Conservation (phyloP, 176 grass and related monocot genomes). For the Carex parvula region DNA sequence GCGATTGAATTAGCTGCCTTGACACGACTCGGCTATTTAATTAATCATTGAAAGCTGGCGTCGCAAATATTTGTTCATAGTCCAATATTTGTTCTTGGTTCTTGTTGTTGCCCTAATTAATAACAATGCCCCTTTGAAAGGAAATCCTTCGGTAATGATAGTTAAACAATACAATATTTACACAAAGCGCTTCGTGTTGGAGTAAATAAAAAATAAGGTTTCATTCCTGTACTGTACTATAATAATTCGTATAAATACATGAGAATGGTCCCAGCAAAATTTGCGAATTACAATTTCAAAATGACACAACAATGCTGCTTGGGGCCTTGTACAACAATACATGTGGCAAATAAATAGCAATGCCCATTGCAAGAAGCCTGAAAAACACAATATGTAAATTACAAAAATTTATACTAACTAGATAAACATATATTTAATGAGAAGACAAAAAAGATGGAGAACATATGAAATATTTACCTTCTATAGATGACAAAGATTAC, state of each 20-base stretch:
- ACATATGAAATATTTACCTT: neutral
- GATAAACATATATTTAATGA: neutral
- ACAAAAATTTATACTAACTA: neutral
- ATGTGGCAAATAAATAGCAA: neutral
- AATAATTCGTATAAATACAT: neutral
- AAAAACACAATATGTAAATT: neutral
- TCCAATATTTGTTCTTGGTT: neutral
- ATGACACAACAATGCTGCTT: neutral
- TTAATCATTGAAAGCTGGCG: too few relatives aligned
- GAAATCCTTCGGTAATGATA: neutral
- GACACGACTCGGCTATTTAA: too few relatives aligned
- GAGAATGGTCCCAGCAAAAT: conserved; percentile 7
- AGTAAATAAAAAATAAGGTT: neutral
- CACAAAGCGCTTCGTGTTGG: neutral
- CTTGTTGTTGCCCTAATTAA: neutral
- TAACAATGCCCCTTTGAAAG: neutral
- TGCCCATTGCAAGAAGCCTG: neutral
- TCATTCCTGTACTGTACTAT: neutral
- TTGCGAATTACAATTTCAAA: neutral
- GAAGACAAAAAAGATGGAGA: neutral
- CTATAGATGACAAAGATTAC: neutral
- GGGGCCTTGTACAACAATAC: neutral
- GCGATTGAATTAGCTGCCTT: too few relatives aligned
- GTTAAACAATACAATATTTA: neutral
- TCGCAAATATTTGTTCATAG: too few relatives aligned